phyloP scores from a whole-genome alignment of 2,329 filamentous ascomycete species.

The Pezicula neosporulosa region DNA sequence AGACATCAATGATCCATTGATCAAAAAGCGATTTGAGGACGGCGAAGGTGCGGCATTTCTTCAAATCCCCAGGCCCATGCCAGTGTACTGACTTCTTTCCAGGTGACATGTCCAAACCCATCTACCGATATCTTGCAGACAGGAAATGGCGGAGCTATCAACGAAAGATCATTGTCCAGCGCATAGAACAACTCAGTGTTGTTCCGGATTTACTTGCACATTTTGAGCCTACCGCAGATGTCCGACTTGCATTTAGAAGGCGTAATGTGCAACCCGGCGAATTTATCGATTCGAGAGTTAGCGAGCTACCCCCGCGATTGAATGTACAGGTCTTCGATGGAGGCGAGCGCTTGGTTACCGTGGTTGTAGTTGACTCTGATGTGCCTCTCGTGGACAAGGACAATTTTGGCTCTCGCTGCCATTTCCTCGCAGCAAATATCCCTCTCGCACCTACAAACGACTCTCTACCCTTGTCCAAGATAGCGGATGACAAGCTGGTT shows the following conservation, averaged over 20 bases:
- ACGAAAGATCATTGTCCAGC: conserved; percentile 75
- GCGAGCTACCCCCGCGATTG: conserved; percentile 70
- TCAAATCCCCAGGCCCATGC: neutral
- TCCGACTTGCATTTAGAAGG: conserved; percentile 75
- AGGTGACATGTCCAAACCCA: conserved; percentile 96
- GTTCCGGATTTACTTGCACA: conserved; percentile 83
- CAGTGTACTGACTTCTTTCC: conserved; percentile 18
- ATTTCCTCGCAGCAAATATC: conserved; percentile 79
- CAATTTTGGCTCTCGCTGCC: conserved; percentile 75
- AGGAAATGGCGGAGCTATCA: conserved; percentile 85
- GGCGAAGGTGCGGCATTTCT: conserved; percentile 62
- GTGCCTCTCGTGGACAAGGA: conserved; percentile 77
- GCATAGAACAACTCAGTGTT: conserved; percentile 81
- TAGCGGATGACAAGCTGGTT: conserved; percentile 64
- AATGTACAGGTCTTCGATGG: conserved; percentile 82
- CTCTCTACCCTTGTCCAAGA: conserved; percentile 60
- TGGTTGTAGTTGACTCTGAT: conserved; percentile 86
- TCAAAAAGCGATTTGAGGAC: conserved; percentile 94
- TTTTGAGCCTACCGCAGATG: conserved; percentile 74
- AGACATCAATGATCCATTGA: conserved; percentile 90
- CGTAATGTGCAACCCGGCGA: conserved; percentile 71
- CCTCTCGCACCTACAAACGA: conserved; percentile 57
- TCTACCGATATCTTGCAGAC: conserved; percentile 88
- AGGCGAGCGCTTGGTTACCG: conserved; percentile 76
- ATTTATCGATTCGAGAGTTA: conserved; percentile 70